Evolutionary conservation across 208 protist genomes (phyloP).

Genomic region (Tritrichomonas musculus): DNA sequence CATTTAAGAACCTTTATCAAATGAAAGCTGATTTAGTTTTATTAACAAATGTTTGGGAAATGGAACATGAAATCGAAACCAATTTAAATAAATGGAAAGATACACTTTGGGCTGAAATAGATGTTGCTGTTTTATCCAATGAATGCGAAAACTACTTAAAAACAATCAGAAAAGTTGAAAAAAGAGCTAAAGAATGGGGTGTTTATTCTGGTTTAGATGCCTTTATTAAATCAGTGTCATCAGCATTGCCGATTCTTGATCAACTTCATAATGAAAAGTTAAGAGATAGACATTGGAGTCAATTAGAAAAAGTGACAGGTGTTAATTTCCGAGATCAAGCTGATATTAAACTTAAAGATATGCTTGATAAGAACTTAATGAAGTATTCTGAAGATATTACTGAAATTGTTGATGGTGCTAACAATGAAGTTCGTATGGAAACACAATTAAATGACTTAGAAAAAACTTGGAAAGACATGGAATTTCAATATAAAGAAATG

Average conservation of each 20-base stretch:
- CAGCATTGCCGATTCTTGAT: conserved; percentile 50
- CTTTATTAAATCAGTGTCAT: conserved; percentile 48
- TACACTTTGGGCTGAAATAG: conserved; percentile 3
- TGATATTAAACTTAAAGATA: conserved; percentile 80
- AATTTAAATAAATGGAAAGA: not conserved
- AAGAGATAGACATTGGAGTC: conserved; percentile 83
- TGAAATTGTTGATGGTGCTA: conserved; percentile 88
- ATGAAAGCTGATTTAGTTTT: not conserved
- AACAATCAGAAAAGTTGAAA: not conserved
- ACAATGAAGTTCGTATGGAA: conserved; percentile 82
- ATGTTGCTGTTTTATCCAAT: not conserved
- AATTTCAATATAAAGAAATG: conserved; percentile 74
- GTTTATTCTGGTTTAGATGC: conserved; percentile 42
- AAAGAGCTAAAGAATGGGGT: not conserved
- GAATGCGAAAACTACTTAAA: not conserved
- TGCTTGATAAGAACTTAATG: conserved; percentile 85
- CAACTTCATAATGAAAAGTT: conserved; percentile 69
- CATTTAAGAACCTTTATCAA: not conserved
- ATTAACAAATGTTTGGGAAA: not conserved
- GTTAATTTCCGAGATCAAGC: conserved; percentile 55
- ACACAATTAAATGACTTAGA: conserved; percentile 85
- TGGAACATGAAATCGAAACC: not conserved
- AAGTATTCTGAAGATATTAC: conserved; percentile 86
- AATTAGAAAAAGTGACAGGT: conserved; percentile 77
- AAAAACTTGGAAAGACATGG: conserved; percentile 74